Percentiles rank a stretch among this genome's conserved stretches.
Conservation (phyloP, 495 filamentous ascomycete genomes). For the Saxophila tyrrhenica region DNA sequence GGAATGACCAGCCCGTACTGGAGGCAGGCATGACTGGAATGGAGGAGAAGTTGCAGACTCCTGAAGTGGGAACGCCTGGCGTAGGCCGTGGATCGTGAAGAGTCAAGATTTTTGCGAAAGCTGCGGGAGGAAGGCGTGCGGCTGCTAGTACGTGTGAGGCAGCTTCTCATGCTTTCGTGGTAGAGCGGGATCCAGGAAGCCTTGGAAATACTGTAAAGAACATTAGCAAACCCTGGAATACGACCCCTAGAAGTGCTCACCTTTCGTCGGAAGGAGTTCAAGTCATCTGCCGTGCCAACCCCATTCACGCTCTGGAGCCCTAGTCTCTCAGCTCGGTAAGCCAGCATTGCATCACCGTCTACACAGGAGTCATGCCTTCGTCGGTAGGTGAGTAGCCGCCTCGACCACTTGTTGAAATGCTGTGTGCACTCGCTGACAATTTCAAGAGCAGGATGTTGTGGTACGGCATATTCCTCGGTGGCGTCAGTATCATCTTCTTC, state of each 20-base stretch:
- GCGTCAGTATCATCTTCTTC: conserved; percentile 18
- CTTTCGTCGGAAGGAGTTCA: conserved; percentile 26
- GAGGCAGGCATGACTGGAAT: neutral
- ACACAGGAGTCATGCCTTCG: conserved; percentile 54
- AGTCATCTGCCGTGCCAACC: conserved; percentile 20
- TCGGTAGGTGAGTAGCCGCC: conserved; percentile 74
- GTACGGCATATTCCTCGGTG: conserved; percentile 56
- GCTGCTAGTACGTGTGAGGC: neutral
- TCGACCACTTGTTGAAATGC: conserved; percentile 81
- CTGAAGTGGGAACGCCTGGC: neutral
- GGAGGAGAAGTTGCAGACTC: neutral
- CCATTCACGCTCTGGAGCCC: neutral
- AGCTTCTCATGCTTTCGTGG: neutral
- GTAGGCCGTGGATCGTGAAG: neutral
- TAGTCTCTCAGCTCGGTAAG: conserved; percentile 3
- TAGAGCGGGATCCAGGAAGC: conserved; percentile 20
- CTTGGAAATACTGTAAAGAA: conserved; percentile 24
- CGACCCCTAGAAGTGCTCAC: neutral
- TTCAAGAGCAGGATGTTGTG: conserved; percentile 64
- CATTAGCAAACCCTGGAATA: conserved; percentile 6
- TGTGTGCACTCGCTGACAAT: conserved; percentile 74
- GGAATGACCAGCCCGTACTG: conserved; percentile 11
- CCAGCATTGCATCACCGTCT: conserved; percentile 16
- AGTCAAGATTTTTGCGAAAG: neutral
- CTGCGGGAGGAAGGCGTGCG: neutral